Base-by-base conservation (phyloP, 2,329 filamentous ascomycete genomes). In the Arthrobotrys megalospora region DNA sequence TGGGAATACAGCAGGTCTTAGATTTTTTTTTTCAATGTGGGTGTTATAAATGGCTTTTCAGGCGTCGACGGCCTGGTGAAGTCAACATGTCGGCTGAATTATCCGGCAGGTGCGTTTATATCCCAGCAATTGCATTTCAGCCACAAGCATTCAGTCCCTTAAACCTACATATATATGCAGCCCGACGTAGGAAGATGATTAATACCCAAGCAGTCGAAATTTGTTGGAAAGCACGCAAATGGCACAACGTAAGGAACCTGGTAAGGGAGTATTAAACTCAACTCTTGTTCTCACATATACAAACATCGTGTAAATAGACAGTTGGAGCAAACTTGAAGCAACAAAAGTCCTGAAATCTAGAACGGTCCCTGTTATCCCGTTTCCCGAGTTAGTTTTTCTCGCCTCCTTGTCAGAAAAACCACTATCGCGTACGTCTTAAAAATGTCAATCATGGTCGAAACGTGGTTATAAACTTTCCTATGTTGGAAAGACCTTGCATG, bases 391-490 rank as follows among this genome's bases (percentile, higher is more conserved):
- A 14, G 32, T 14, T 16, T 34, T 43, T 24, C 53, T 16, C 34
- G 14, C 32, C 4, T 8, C 1, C 32, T 21, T 38, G 28, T 32
- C 48, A 55, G 0, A 36, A 60, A 14, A 43, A n/a, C 6, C n/a
- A 6, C 41, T 6, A 1, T 45, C 14, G 7, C 12, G 12, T 45
- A 12, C 41, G n/a, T 16, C 41, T 55, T 14, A 12, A n/a, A 43
- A 60, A 60, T 41, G 53, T 43, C 53, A 60, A 43, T 60, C 36
- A 38, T 8, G 10, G 32, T 24, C 16, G 41, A 66, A 72, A 72
- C 60, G 60, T 65, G 69, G 60, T 38, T 72, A 38, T 66, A 72
- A 65, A 65, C 21, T 21, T 64, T 7, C 60, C 36, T 6, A 41
- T 55, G 36, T 55, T 72, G 60, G 48, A 53, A 32, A 60, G 8